Base-by-base conservation (phyloP, 352 stramenopile species). In the Globisporangium spiculum region DNA sequence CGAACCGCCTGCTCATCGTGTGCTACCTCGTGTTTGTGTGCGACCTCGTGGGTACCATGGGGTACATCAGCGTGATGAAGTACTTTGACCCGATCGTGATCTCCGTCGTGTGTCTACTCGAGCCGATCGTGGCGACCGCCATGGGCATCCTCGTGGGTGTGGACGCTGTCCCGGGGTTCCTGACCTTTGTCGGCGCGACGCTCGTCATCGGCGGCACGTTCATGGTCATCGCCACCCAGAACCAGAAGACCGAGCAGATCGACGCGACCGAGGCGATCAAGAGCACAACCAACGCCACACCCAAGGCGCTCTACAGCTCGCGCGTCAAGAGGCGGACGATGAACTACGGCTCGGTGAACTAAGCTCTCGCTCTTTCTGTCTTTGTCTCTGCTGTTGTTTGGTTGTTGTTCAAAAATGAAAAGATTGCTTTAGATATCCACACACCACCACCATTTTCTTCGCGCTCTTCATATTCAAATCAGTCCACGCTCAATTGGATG, bases 31-130 rank as follows among this genome's bases (percentile, higher is more conserved):
- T 93, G 56, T 83, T 97, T 34, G 69, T 97, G 48, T 96, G 91
- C 65, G 93, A 96, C 72, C 75, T 91, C 57, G 79, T 97, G 24
- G 90, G 91, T 54, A 97, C 88, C 12, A 95, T 92, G 75, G 91
- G 91, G 16, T 97, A 96, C 78, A 86, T 97, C 70, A 91, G 81
- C 48, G 89, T 96, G 52, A 93, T 98, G 84, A 97, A 98, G 68
- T 97, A 98, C 76, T 98, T 98, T 69, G 90, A 97, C 68, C 84
- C 90, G 26, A 93, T 98, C 60, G 88, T 97, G 16, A 78, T 97
- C 53, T 90, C 88, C 30, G 91, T 96, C 57, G 87, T 97, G 30
- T 94, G 86, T 61, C 70, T 97, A 20, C 74, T 97, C 60, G 90
- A 97, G 76, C 91, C 91, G 7, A 90, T 97, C 57, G 75, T 94